Conservation (phyloP, 2,329 filamentous ascomycete genomes). For the Myotisia sp. region DNA sequence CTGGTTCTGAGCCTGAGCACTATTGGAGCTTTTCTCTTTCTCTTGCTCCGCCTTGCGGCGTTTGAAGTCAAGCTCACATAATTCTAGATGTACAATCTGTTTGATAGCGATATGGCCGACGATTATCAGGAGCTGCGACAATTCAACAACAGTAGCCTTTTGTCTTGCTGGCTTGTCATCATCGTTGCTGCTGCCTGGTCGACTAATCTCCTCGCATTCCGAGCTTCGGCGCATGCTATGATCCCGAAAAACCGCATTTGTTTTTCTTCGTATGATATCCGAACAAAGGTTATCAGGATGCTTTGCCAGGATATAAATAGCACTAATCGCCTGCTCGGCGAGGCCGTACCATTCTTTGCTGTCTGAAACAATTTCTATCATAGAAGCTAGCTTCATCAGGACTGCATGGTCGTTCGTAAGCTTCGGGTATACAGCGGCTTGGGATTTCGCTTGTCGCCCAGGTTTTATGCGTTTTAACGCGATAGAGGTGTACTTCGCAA, state of each 20-base stretch:
- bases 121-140: conserved; percentile 87
- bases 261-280: conserved; percentile 75
- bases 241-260: conserved; percentile 59
- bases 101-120: conserved; percentile 96
- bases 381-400: conserved; percentile 61
- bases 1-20: conserved; percentile 30
- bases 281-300: conserved; percentile 90
- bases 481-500: conserved; percentile 92
- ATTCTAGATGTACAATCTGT: conserved; percentile 92
- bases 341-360: conserved; percentile 93
- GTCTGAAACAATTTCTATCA: conserved; percentile 71
- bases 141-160: conserved; percentile 52
- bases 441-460: conserved; percentile 64
- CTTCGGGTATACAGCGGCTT: conserved; percentile 50
- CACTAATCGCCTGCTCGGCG: conserved; percentile 88
- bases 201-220: conserved; percentile 21
- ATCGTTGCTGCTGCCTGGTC: conserved; percentile 14
- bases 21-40: conserved; percentile 31
- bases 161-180: conserved; percentile 36
- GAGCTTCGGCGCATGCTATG: conserved; percentile 19
- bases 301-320: conserved; percentile 86
- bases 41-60: conserved; percentile 55
- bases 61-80: conserved; percentile 98
- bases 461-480: conserved; percentile 84
- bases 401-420: conserved; percentile 88